Base-by-base conservation (phyloP, 148 eudicot species). In the Simmondsia chinensis region DNA sequence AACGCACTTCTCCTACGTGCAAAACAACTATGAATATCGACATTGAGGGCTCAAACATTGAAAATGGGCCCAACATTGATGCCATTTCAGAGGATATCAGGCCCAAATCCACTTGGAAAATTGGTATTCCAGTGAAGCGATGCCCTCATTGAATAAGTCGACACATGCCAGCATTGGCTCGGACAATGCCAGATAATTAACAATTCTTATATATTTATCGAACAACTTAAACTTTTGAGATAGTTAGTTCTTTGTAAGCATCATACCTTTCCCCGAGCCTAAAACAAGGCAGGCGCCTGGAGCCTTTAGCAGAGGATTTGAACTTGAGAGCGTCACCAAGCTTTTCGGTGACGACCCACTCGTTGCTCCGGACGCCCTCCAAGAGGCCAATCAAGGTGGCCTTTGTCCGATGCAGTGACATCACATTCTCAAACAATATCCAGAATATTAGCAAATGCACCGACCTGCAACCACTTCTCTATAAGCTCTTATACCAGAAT, bases 301-400 rank as follows among this genome's bases (percentile, higher is more conserved):
- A 17, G 9, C 59, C 56, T 56, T 60, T 70, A 5, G 4, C 20
- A 10, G 48, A 39, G 3, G 67, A 39, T 49, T 55, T 70, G 29
- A 56, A 30, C 56, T 65, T 70, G 31, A 48, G 51, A 34, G 70
- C 63, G 21, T 65, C 71, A 6, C 75, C 75, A 0, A 70, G 56
- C 51, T 70, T 70, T 51, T 70, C 71, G 5, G 70, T 70, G 21
- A 65, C 75, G 5, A 70, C 64, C 75, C 71, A 70, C 42, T 70
- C 75, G 11, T 64, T 70, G 4, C 51, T 67, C 30, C 75, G 52
- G 33, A 64, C 60, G 1, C 63, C 67, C 54, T 70, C 75, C 6
- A 70, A 17, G 11, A 70, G 43, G 43, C 75, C 75, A 29, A 70
- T 64, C 32, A 70, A 40, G 45, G 75, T 70, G 9, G 75, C 75